Base-by-base conservation (phyloP, 345 rosid genomes). In the Excoecaria agallocha region DNA sequence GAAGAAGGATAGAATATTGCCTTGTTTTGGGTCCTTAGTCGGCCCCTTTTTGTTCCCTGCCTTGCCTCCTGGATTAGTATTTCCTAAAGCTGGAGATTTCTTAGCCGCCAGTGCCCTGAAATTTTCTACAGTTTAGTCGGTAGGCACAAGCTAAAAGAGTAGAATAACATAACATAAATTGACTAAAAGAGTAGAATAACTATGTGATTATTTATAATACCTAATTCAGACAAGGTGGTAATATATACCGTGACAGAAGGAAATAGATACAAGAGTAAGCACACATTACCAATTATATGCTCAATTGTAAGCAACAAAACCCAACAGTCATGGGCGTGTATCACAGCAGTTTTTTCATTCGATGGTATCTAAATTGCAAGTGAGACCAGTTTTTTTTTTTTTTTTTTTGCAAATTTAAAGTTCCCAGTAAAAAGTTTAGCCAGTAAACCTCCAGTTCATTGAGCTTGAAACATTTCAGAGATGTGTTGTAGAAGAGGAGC, bases 11-110 rank as follows among this genome's bases (percentile, higher is more conserved):
- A 92, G 52, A 66, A 94, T 88, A 78, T 92, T 91, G 59, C 98
- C 98, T 86, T 94, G 98, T 83, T 91, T 94, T 20, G 93, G 85
- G 84, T 91, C 92, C 87, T 89, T 91, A 17, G 72, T 85, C 25
- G 85, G 90, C 4, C 85, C 93, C 81, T 87, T 92, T 85, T 88
- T 94, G 89, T 73, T 87, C 76, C 88, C 91, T 57, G 83, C 74
- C 84, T 84, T 90, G 58, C 85, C 87, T 45, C 87, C 90, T 17
- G 81, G 72, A 72, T 82, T 88, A 16, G 74, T 66, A 73, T 76
- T 85, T 78, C 83, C 89, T 0, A 81, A 60, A 9, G 89, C 88
- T 4, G 92, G 87, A 52, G 88, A 82, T 85, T 87, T 91, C 86
- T 89, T 89, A 70, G 85, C 74, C 41, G 78, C 80, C 3, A 79